Percentiles rank a stretch among this genome's conserved stretches.
Evolutionary conservation across 2,329 filamentous ascomycete species (phyloP).

Genomic region (Venturiaceae sp.): DNA sequence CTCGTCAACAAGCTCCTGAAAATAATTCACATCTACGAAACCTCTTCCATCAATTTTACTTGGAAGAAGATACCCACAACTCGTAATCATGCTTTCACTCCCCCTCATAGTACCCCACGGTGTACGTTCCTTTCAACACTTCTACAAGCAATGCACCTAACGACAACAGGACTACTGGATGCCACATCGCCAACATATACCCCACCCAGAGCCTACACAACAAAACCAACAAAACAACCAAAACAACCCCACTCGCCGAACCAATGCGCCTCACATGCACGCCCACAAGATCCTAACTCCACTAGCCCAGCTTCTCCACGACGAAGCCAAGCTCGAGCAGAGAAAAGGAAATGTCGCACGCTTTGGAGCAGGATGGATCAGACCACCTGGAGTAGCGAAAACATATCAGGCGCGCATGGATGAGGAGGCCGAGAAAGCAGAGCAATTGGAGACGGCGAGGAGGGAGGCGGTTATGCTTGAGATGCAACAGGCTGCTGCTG

Average conservation of each 20-base stretch:
- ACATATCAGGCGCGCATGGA: conserved; percentile 85
- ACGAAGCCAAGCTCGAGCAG: conserved; percentile 67
- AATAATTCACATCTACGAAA: too few relatives aligned
- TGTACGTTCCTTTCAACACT: neutral
- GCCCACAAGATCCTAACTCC: conserved; percentile 38
- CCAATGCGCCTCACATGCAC: neutral
- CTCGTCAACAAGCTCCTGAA: too few relatives aligned
- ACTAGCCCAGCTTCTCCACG: conserved; percentile 60
- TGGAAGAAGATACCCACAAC: too few relatives aligned
- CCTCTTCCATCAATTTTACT: too few relatives aligned
- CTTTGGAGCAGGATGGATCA: conserved; percentile 85
- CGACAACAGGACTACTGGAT: neutral
- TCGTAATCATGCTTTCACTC: conserved; percentile 2
- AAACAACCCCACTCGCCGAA: neutral
- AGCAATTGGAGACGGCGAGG: conserved; percentile 66
- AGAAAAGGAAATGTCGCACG: conserved; percentile 75
- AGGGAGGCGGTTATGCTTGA: conserved; percentile 64
- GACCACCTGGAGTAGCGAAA: conserved; percentile 78
- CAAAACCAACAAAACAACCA: neutral
- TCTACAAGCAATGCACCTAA: neutral
- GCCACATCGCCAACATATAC: neutral
- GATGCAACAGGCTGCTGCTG: conserved; percentile 52
- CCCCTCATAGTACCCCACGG: neutral
- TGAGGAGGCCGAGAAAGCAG: conserved; percentile 75
- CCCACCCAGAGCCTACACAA: neutral